These are phyloP conservation scores for Paracoccidioides lutzii DNA, from an alignment of 2,329 filamentous ascomycete species.

Conservation along the genomic window DNA sequence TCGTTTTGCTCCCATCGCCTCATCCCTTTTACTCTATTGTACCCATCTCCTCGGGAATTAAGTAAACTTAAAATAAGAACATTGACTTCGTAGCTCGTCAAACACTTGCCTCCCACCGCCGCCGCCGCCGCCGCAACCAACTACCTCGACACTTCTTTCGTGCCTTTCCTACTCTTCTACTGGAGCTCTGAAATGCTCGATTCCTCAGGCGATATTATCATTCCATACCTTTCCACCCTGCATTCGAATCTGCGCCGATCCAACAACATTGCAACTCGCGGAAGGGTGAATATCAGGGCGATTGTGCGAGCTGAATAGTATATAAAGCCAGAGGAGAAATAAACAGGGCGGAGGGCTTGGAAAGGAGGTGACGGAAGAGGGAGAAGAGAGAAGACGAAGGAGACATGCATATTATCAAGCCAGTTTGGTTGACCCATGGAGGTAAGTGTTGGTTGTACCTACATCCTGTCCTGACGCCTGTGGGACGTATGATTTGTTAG, in stretches of 20 bases:
- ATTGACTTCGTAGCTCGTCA: too few relatives aligned
- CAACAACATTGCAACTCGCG: not conserved
- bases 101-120: too few relatives aligned
- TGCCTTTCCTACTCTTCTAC: not conserved
- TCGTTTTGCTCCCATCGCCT: not conserved
- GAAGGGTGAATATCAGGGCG: not conserved
- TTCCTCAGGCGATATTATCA: not conserved
- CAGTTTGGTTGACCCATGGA: conserved; percentile 88
- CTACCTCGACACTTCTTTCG: not conserved
- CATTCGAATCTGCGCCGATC: not conserved
- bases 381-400: not conserved
- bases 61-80: not conserved
- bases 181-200: not conserved
- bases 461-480: too few relatives aligned
- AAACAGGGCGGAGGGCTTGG: not conserved
- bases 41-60: not conserved
- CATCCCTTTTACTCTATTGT: not conserved
- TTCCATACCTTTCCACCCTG: not conserved
- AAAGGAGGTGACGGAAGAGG: not conserved
- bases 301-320: not conserved
- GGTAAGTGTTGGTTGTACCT: conserved; percentile 39
- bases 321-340: not conserved
- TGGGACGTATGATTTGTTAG: not conserved
- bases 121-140: not conserved
- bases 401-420: conserved; percentile 78